Base-by-base conservation (phyloP, 331 rosid genomes). In the Malus hybrid region DNA sequence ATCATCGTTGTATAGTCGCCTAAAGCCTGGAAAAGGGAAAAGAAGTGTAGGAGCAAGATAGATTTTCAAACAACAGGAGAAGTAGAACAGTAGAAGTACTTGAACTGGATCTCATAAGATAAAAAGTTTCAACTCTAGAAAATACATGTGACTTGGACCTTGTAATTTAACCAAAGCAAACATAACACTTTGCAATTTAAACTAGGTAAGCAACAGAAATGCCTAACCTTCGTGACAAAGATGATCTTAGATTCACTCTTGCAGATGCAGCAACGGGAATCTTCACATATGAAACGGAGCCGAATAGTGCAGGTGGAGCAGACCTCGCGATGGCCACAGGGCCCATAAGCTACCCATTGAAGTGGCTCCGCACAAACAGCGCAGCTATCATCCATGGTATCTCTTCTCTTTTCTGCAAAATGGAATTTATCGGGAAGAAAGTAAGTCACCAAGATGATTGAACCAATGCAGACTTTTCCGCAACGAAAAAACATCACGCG, bases 331-430 rank as follows among this genome's bases (percentile, higher is more conserved):
- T 94, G 99, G 19, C 88, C 87, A 77, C 97, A 94, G 52, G 93
- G 76, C 1, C 99, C 99, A 76, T 94, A 94, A 4, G 99, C 97
- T 31, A 90, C 97, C 99, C 97, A 94, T 84, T 94, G 96, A 78
- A 94, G 81, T 7, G 93, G 76, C 42, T 92, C 99, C 1, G 99
- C 99, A 80, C 99, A 94, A 57, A 94, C 99, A 31, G 92, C 99
- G 85, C 99, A 92, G 78, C 93, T 92, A 64, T 94, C 99, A 6
- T 94, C 97, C 99, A 94, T 94, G 3, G 59, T 72, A 22, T 39
- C 32, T 60, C 68, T 60, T 59, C 68, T 24, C 68, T 60, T 60
- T 16, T 60, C 68, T 60, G 69, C 68, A 29, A 72, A 14, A 59
- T 5, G 7, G 4, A 11, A 72, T 59, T 5, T 10, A 15, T 13